Conservation (phyloP, 768 basidiomycete genomes). For the Leccinum ochraceum region DNA sequence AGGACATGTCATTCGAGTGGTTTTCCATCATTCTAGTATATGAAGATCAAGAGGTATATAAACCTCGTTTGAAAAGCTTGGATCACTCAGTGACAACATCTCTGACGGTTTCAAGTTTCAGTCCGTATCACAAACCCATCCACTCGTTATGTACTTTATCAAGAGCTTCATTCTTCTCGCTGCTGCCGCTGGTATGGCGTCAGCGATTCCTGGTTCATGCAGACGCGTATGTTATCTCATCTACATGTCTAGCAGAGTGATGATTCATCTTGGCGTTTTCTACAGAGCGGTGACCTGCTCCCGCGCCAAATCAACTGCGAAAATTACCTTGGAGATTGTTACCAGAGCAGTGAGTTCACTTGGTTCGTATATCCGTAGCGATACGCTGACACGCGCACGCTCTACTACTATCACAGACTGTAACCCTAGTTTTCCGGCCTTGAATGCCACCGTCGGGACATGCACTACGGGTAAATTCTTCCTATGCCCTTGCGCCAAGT, state of each 20-base stretch:
- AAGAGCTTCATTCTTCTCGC: not conserved
- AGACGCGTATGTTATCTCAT: not conserved
- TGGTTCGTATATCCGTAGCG: not conserved
- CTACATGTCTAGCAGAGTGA: not conserved
- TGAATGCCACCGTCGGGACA: not conserved
- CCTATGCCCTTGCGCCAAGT: conserved; percentile 1
- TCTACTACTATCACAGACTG: not conserved
- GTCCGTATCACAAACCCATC: not conserved
- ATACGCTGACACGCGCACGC: not conserved
- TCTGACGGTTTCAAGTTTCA: not conserved
- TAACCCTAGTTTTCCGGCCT: not conserved
- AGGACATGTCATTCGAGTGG: too few relatives aligned
- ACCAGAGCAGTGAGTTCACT: not conserved
- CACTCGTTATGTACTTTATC: not conserved
- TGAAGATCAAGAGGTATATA: not conserved
- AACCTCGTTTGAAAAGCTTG: not conserved
- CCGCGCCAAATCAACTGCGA: not conserved
- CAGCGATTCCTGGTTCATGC: not conserved
- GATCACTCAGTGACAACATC: not conserved
- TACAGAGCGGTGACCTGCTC: not conserved
- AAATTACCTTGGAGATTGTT: not conserved
- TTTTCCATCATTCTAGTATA: not conserved
- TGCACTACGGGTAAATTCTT: not conserved
- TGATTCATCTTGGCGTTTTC: not conserved
- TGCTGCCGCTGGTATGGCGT: not conserved